A percentile compares a stretch with the other conserved stretches of the same genome.
Evolutionary conservation across 2,329 filamentous ascomycete genomes (phyloP).

Genomic region (Exophiala xenobiotica): DNA sequence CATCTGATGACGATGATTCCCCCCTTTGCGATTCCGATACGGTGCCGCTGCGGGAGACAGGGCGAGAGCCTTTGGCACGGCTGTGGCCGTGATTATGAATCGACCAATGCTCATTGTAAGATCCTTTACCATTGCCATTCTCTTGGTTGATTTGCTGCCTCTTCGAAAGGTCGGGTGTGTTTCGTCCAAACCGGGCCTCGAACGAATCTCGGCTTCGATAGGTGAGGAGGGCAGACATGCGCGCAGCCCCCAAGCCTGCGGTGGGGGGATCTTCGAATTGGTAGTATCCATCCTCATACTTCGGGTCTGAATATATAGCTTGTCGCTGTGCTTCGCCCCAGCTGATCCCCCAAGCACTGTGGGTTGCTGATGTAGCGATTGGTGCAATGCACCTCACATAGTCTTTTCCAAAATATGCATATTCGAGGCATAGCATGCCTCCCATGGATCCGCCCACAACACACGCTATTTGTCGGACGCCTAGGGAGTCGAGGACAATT

Average conservation of each 20-base stretch:
- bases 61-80: slow-evolving; percentile 56
- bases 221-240: slow-evolving; percentile 93
- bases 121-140: slow-evolving; percentile 62
- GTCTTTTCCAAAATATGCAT: slow-evolving; percentile 68
- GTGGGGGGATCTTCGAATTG: slow-evolving; percentile 79
- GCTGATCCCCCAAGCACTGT: slow-evolving; percentile 60
- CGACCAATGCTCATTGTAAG: slow-evolving; percentile 70
- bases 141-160: slow-evolving; percentile 66
- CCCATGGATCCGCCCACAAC: slow-evolving; percentile 60
- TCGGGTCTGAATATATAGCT: slow-evolving; percentile 92
- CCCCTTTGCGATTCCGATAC: slow-evolving; percentile 10
- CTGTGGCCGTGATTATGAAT: slow-evolving; percentile 82
- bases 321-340: slow-evolving; percentile 60
- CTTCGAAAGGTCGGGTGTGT: slow-evolving; percentile 81
- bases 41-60: slow-evolving; percentile 35
- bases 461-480: slow-evolving; percentile 54
- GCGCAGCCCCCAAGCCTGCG: slow-evolving; percentile 84
- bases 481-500: slow-evolving; percentile 54
- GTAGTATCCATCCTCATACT: slow-evolving; percentile 98
- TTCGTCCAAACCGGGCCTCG: slow-evolving; percentile 89
- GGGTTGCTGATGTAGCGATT: slow-evolving; percentile 56
- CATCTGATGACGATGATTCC: slow-evolving; percentile 22
- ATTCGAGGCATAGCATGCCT: slow-evolving; percentile 58
- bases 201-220: slow-evolving; percentile 97
- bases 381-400: slow-evolving; percentile 56